Evolutionary conservation across 768 basidiomycete genomes (phyloP).

Genomic region (Tephrocybe sp.): DNA sequence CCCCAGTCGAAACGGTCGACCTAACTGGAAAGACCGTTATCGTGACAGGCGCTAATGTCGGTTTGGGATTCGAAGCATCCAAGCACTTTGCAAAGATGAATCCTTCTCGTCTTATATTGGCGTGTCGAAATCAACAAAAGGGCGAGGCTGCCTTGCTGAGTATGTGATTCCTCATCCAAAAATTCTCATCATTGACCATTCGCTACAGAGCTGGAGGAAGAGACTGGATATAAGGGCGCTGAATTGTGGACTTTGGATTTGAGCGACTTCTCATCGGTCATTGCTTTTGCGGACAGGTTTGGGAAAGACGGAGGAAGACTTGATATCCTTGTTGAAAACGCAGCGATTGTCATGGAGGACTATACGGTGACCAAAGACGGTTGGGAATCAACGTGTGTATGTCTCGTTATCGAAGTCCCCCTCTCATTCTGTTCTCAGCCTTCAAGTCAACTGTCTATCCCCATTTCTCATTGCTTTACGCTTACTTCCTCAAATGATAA

Average conservation of each 20-base stretch:
- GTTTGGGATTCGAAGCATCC: constrained; percentile 44
- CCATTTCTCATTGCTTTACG: constrained; percentile 36
- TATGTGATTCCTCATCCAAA: constrained; percentile 18
- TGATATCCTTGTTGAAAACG: constrained; percentile 46
- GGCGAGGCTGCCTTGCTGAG: constrained; percentile 33
- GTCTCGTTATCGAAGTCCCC: neutral
- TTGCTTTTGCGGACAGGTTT: constrained; percentile 32
- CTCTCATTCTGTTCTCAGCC: constrained; percentile 21
- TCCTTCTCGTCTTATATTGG: constrained; percentile 35
- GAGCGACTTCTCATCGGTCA: constrained; percentile 36
- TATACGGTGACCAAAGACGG: constrained; percentile 35
- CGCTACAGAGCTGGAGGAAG: constrained; percentile 23
- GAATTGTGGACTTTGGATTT: constrained; percentile 43
- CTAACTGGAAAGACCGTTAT: constrained; percentile 45
- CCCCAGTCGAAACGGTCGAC: constrained; percentile 30
- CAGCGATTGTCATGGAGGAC: constrained; percentile 18
- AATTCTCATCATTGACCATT: neutral
- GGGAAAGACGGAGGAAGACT: constrained; percentile 30
- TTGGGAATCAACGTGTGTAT: constrained; percentile 41
- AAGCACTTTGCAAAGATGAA: constrained; percentile 45
- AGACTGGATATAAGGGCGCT: constrained; percentile 29
- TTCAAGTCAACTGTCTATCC: constrained; percentile 46
- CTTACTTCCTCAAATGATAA: constrained; percentile 39
- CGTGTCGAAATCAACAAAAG: constrained; percentile 31
- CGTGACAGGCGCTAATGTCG: constrained; percentile 49